Base-by-base conservation (phyloP, 305 asterid genomes). In the Solanum hybrid region DNA sequence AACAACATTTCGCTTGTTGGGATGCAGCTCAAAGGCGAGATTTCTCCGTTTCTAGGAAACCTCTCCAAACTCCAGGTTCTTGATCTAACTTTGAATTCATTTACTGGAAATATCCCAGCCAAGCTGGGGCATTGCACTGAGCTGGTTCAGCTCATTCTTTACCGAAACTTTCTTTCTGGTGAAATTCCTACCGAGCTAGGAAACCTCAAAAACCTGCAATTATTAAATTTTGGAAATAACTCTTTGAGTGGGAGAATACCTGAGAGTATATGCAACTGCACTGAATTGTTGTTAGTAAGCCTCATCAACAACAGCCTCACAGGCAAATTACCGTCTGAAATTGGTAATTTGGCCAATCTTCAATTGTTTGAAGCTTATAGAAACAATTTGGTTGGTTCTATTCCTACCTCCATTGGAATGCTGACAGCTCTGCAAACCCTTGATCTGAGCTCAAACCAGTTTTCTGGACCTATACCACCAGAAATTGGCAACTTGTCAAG, bases 51-150 rank as follows among this genome's bases (percentile, higher is more conserved):
- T 84, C 82, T 97, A 4, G 98, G 95, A 27, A 95, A 95, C 92
- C 97, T 96, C 86, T 93, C 98, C 38, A 31, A 75, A 22, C 97
- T 96, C 93, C 96, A 95, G 95, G 93, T 95, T 91, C 96, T 97
- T 89, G 99, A 97, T 90, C 93, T 97, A n/a, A 80, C 98, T 83
- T 90, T 89, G 10, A 97, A 97, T 94, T 93, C 95, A 8, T 95
- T 97, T 94, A 79, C 94, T 13, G 97, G 96, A 32, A 89, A 81
- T 6, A 93, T 96, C n/a, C 98, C 99, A 36, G 89, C 92, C 34
- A 94, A 95, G 91, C 90, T 97, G 79, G 96, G 94, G 7, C 89
- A 89, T n/a, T 95, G 97, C 91, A 85, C 95, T 26, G 87, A 91
- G 38, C 96, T 97, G 65, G 79, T 91, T 0, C 68, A 93, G 76